A percentile compares a stretch with the other conserved stretches of the same genome.
Conservation (phyloP, 768 basidiomycete genomes). For the Rhizopogon salebrosus region DNA sequence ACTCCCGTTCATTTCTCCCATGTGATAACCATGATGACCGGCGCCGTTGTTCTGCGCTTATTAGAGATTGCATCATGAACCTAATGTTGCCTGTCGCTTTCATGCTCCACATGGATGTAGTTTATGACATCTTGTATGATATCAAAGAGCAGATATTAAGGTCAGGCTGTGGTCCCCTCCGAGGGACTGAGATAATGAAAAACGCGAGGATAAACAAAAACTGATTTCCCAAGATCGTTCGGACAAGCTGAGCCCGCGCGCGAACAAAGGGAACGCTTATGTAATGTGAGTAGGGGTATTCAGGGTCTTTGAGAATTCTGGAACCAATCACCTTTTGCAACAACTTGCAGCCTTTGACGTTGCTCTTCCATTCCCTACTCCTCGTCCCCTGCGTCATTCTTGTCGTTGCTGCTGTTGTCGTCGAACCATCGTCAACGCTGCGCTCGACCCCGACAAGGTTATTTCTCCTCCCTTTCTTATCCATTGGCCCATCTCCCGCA, state of each 20-base stretch:
- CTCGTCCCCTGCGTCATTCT: conserved; percentile 20
- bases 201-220: background rate
- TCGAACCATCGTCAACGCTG: conserved; percentile 21
- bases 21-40: background rate
- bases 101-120: background rate
- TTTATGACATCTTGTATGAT: background rate
- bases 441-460: conserved; percentile 14
- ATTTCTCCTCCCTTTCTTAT: conserved; percentile 22
- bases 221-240: background rate
- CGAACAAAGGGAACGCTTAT: background rate
- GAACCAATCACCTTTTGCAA: conserved; percentile 28
- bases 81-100: background rate
- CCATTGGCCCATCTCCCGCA: conserved; percentile 11
- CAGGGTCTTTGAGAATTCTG: conserved; percentile 31
- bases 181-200: background rate
- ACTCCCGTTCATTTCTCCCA: background rate
- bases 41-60: background rate
- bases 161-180: background rate
- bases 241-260: conserved; percentile 2
- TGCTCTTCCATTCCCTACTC: conserved; percentile 25
- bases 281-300: conserved; percentile 18
- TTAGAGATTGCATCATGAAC: background rate
- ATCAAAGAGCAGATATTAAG: background rate
- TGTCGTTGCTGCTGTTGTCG: conserved; percentile 16
- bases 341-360: conserved; percentile 25